phyloP scores from a whole-genome alignment of 352 stramenopile genomes.

The Pythium vanterpoolii region DNA sequence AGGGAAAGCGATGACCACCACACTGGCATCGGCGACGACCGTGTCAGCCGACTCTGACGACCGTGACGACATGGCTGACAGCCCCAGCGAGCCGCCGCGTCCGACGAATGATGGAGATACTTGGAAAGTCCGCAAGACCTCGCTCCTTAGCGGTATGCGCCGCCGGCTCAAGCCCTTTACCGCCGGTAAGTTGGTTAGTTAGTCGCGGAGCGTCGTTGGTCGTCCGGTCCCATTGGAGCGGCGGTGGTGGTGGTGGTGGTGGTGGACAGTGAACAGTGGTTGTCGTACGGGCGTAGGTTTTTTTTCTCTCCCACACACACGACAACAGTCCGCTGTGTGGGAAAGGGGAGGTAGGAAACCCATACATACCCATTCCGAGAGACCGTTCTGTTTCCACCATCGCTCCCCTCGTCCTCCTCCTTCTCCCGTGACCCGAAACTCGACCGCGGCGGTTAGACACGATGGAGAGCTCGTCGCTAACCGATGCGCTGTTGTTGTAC shows the following conservation, averaged over 20 bases:
- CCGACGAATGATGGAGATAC: not conserved
- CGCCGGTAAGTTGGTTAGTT: slow-evolving; percentile 7
- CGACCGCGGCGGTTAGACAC: slow-evolving; percentile 1
- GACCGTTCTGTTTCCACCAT: too few relatives aligned
- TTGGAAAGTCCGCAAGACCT: slow-evolving; percentile 6
- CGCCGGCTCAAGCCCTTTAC: slow-evolving; percentile 9
- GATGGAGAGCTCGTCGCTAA: not conserved
- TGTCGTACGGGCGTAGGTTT: too few relatives aligned
- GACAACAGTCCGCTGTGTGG: not conserved
- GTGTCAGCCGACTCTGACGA: slow-evolving; percentile 3
- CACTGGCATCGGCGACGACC: not conserved
- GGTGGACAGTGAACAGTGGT: too few relatives aligned
- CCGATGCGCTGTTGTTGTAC: slow-evolving; percentile 10
- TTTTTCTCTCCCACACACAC: not conserved
- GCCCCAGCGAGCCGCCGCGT: not conserved
- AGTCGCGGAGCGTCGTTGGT: slow-evolving; percentile 1
- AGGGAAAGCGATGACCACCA: not conserved
- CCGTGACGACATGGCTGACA: not conserved
- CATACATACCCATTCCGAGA: too few relatives aligned
- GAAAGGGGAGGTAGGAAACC: not conserved
- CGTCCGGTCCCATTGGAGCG: not conserved
- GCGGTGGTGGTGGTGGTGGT: not conserved
- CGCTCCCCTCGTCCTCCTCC: too few relatives aligned
- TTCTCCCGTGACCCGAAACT: slow-evolving; percentile 1
- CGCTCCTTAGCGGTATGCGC: slow-evolving; percentile 2